A percentile compares a stretch with the other conserved stretches of the same genome.
Evolutionary conservation across 1,284 basidiomycete species (phyloP).

Genomic region (Cutaneotrichosporon mucoides): DNA sequence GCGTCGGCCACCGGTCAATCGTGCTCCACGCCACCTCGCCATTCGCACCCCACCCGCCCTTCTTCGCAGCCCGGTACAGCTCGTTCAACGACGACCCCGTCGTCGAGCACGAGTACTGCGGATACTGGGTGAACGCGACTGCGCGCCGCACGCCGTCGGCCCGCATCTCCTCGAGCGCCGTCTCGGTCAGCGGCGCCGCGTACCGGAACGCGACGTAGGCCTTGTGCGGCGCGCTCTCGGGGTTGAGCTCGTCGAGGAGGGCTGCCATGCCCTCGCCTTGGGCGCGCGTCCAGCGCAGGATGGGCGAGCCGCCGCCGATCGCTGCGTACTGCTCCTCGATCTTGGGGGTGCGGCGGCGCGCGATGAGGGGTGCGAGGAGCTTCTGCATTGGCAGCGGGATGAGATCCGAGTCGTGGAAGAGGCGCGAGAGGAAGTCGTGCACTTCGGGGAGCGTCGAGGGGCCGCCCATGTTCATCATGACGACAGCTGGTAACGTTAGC

Average conservation of each 20-base stretch:
- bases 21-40: conserved; percentile 86
- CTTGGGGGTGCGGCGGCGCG: conserved; percentile 82
- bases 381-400: conserved; percentile 94
- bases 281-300: conserved; percentile 79
- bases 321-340: conserved; percentile 92
- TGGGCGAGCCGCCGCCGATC: conserved; percentile 98
- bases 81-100: conserved; percentile 97
- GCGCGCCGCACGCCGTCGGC: conserved; percentile 87
- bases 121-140: conserved; percentile 97
- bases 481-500: conserved; percentile 59
- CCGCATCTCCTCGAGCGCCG: conserved; percentile 77
- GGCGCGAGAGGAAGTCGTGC: conserved; percentile 82
- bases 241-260: conserved; percentile 88
- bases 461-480: conserved; percentile 99
- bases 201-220: conserved; percentile 93
- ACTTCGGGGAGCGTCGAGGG: conserved; percentile 88
- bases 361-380: conserved; percentile 81
- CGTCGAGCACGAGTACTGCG: conserved; percentile 97
- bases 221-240: conserved; percentile 91
- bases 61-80: conserved; percentile 60
- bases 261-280: conserved; percentile 89
- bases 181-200: conserved; percentile 81
- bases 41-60: conserved; percentile 51
- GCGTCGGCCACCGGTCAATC: conserved; percentile 96
- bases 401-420: conserved; percentile 92